These are phyloP conservation scores for Chrysanthemum lavandulifolium DNA, from an alignment of 129 eudicot genomes.

Conservation along the genomic window DNA sequence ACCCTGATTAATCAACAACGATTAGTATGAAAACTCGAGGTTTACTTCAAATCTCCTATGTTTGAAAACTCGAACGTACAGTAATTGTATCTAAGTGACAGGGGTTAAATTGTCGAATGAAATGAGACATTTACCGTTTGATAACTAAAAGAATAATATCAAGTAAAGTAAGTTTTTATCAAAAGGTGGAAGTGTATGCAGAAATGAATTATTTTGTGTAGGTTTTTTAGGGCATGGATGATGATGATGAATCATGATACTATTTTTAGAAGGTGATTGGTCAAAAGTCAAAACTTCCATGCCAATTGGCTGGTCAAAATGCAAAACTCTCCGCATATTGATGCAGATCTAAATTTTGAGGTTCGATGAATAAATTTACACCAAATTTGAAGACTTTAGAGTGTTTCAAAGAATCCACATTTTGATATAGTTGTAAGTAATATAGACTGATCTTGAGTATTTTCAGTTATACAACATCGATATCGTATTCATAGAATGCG, in stretches of 20 bases:
- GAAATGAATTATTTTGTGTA: conserved; percentile 25
- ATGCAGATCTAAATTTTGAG: no score
- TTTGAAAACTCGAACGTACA: no score
- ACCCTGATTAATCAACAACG: no score
- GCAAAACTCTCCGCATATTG: neutral
- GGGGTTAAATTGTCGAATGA: neutral
- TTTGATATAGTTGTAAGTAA: no score
- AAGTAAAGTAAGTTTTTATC: neutral
- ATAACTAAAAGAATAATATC: conserved; percentile 3
- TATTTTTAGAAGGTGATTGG: conserved; percentile 18
- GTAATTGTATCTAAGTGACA: neutral
- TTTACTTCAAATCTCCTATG: no score
- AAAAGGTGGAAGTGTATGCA: conserved; percentile 23
- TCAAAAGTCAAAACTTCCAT: conserved; percentile 18
- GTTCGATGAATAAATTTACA: no score
- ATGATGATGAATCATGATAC: conserved; percentile 31
- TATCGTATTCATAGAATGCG: no score
- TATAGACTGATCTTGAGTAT: no score
- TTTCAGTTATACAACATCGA: no score
- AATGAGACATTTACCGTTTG: neutral
- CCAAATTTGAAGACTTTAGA: no score
- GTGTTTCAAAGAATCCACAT: no score
- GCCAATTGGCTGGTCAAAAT: conserved; percentile 9
- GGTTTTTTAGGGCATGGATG: conserved; percentile 21
- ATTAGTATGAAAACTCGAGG: no score